Conservation (phyloP, 805 yeast genomes). For the Starmerella geochares region DNA sequence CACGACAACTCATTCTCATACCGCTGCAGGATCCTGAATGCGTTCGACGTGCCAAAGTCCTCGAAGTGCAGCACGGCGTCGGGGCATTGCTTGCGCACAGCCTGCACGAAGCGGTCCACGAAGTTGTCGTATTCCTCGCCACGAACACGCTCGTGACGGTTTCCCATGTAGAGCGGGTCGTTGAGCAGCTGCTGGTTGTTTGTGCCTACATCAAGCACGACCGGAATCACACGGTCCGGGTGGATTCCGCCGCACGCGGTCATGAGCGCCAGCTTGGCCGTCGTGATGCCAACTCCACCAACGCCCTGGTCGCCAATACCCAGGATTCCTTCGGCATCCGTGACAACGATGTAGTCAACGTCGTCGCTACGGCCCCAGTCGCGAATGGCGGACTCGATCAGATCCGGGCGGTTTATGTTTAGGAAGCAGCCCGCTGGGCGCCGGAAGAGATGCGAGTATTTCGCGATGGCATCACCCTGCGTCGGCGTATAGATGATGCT, state of each 20-base stretch:
- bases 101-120: slow-evolving; percentile 63
- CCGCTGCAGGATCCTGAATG: slow-evolving; percentile 66
- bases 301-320: slow-evolving; percentile 99
- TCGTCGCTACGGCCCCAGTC: slow-evolving; percentile 78
- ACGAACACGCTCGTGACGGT: slow-evolving; percentile 69
- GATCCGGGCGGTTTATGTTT: slow-evolving; percentile 54
- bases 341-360: slow-evolving; percentile 85
- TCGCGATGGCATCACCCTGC: slow-evolving; percentile 84
- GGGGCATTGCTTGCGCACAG: slow-evolving; percentile 68
- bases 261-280: slow-evolving; percentile 88
- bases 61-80: slow-evolving; percentile 88
- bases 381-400: slow-evolving; percentile 63
- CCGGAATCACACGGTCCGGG: slow-evolving; percentile 87
- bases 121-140: slow-evolving; percentile 79
- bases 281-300: slow-evolving; percentile 85
- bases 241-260: slow-evolving; percentile 93
- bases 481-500: slow-evolving; percentile 36
- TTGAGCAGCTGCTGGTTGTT: slow-evolving; percentile 66
- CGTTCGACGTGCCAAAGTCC: slow-evolving; percentile 89
- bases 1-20: slow-evolving; percentile 69
- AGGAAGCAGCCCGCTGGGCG: slow-evolving; percentile 92
- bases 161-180: slow-evolving; percentile 87
- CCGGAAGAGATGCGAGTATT: slow-evolving; percentile 82
- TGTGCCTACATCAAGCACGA: slow-evolving; percentile 86
- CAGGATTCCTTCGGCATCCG: slow-evolving; percentile 90